Percentiles rank a stretch among this genome's conserved stretches.
phyloP scores from a whole-genome alignment of 1,284 basidiomycete species.

The Apiotrichum gracile region DNA sequence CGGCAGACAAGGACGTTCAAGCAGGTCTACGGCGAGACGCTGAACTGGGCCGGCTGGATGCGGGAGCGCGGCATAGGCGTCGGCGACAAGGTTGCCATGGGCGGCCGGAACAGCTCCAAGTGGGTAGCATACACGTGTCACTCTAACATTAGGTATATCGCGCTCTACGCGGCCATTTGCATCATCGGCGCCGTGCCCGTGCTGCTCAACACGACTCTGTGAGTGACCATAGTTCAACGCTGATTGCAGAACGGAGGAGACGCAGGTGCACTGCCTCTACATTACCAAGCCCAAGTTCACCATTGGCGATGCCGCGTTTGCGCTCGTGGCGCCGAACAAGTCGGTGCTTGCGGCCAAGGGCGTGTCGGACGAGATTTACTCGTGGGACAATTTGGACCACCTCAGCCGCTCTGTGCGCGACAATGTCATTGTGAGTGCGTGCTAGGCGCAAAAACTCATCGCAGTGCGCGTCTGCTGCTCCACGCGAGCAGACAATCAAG shows the following conservation, averaged over 20 bases:
- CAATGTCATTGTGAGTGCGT: background rate
- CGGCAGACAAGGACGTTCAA: conserved; percentile 6
- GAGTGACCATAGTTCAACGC: conserved; percentile 8
- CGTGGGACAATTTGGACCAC: background rate
- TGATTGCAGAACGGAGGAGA: background rate
- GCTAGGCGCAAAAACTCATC: too few relatives aligned
- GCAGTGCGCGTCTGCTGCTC: too few relatives aligned
- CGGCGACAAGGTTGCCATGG: conserved; percentile 33
- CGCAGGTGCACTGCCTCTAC: conserved; percentile 20
- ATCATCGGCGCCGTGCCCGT: conserved; percentile 34
- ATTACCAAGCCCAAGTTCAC: conserved; percentile 23
- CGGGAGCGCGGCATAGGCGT: conserved; percentile 22
- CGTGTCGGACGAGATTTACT: background rate
- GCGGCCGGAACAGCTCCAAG: conserved; percentile 28
- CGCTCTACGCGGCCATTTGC: conserved; percentile 29
- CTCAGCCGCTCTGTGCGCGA: background rate
- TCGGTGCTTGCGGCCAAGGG: background rate
- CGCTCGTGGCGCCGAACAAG: background rate
- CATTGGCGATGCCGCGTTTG: conserved; percentile 25
- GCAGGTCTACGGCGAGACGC: conserved; percentile 19
- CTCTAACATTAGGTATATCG: conserved; percentile 17
- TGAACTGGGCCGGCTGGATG: conserved; percentile 30
- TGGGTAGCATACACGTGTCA: conserved; percentile 1
- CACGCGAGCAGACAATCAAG: background rate
- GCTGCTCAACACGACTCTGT: conserved; percentile 32